Evolutionary conservation across 495 filamentous ascomycete species (phyloP), one percentile per base, ranked within the genome.

Genomic region (Letharia lupina): DNA sequence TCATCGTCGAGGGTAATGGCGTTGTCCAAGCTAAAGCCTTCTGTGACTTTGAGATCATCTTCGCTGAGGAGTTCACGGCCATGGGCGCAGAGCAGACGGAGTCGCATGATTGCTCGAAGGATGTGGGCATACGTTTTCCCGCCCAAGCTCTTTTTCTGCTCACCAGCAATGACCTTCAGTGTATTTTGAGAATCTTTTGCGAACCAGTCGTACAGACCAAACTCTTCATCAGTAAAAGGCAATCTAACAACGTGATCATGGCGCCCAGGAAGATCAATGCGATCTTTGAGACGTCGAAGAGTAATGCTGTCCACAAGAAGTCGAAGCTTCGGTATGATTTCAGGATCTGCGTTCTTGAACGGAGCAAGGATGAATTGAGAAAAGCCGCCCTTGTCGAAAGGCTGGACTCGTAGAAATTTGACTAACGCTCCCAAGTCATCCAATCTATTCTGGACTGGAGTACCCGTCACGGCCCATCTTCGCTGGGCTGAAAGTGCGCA

Each of bases 231-330:
- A 4, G 77, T 75, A 72, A 88, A 87, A 70, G 78, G 75, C n/a
- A 86, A 77, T 44, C 74, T 77, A 28, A 93, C 78, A 13, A 91
- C 83, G 61, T 87, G 76, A 68, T 97, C 93, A 3, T 79, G 78
- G 3, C 93, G 85, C 31, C 81, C 76, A 4, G 93, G 92, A 7
- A 96, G 81, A 70, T 93, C 80, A 64, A 97, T 93, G 72, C 85
- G 89, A 73, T 96, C 91, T 75, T 98, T 98, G 56, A 93, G 78
- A 35, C 94, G 89, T n/a, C 94, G 87, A 31, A 98, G 77, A 0
- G 94, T 96, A 64, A 98, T 87, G 48, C 89, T 93, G 71, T 96
- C 90, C 20, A 98, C 91, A 28, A 98, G 82, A n/a, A 96, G 81
- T 20, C 92, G 90, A 45, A 98, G 80, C 72, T 91, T 94, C 18